A percentile compares a stretch with the other conserved stretches of the same genome.
Evolutionary conservation across 768 basidiomycete genomes (phyloP).

Genomic region (Pulveroboletus ravenelii): DNA sequence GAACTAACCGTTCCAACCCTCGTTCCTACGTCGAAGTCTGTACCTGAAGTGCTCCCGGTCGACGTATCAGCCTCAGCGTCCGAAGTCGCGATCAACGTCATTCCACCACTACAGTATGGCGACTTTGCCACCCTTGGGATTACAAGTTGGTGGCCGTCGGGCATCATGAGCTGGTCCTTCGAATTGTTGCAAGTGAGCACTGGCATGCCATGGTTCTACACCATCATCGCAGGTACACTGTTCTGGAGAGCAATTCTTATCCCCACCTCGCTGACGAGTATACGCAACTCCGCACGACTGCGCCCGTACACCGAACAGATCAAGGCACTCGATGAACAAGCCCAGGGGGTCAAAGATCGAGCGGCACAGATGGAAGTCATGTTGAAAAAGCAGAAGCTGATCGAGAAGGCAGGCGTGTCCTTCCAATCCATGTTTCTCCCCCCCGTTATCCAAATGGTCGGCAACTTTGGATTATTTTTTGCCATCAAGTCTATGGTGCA

Average conservation of each 20-base stretch:
- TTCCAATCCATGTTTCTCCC: constrained; percentile 49
- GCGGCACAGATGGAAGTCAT: constrained; percentile 39
- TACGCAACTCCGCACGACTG: constrained; percentile 49
- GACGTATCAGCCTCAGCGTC: constrained; percentile 8
- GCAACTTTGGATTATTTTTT: constrained; percentile 81
- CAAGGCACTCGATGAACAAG: constrained; percentile 45
- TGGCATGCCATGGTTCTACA: constrained; percentile 80
- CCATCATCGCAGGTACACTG: constrained; percentile 63
- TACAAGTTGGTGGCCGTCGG: constrained; percentile 61
- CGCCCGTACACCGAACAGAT: constrained; percentile 42
- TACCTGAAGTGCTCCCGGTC: constrained; percentile 3
- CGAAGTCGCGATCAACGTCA: constrained; percentile 21
- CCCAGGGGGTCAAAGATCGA: constrained; percentile 33
- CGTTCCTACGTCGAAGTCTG: constrained; percentile 1
- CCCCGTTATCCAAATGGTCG: constrained; percentile 66
- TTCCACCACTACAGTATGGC: constrained; percentile 60
- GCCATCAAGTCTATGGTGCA: constrained; percentile 68
- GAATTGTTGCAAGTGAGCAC: constrained; percentile 66
- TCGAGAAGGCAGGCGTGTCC: constrained; percentile 61
- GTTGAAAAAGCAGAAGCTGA: constrained; percentile 47
- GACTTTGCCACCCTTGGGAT: constrained; percentile 69
- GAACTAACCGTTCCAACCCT: background rate
- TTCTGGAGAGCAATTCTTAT: constrained; percentile 58
- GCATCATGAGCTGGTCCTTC: constrained; percentile 55
- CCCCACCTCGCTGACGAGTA: constrained; percentile 53